These are phyloP conservation scores for Trichoderma polysporum DNA, from an alignment of 2,329 filamentous ascomycete species.

Conservation along the genomic window DNA sequence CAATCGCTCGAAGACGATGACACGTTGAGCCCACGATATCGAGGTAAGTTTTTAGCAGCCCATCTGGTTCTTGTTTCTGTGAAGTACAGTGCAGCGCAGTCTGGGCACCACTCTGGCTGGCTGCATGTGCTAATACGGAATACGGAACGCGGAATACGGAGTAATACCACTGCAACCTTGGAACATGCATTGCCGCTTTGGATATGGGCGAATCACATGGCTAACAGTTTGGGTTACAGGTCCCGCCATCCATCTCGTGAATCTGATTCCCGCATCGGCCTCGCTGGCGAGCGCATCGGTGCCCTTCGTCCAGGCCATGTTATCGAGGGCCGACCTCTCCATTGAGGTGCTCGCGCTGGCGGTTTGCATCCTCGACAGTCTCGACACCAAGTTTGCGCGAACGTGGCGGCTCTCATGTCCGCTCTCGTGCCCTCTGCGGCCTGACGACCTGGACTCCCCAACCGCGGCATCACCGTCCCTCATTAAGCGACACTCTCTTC, in stretches of 20 bases:
- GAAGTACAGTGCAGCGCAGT: neutral
- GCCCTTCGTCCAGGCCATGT: conserved; percentile 58
- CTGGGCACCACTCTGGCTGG: neutral
- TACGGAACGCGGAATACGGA: neutral
- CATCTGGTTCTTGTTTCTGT: neutral
- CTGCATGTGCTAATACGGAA: conserved; percentile 1
- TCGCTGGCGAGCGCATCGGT: conserved; percentile 60
- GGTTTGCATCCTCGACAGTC: conserved; percentile 65
- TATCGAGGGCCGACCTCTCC: conserved; percentile 57
- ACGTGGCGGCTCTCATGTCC: conserved; percentile 60
- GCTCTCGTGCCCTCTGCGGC: conserved; percentile 46
- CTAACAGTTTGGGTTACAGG: conserved; percentile 41
- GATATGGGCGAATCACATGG: neutral
- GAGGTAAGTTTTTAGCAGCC: conserved; percentile 35
- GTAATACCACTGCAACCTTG: neutral
- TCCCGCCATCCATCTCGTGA: conserved; percentile 64
- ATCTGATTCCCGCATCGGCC: conserved; percentile 63
- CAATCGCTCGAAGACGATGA: conserved; percentile 48
- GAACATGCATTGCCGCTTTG: neutral
- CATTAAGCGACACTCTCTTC: conserved; percentile 51
- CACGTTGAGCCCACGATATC: conserved; percentile 39
- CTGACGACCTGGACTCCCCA: conserved; percentile 26
- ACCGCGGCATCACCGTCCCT: conserved; percentile 21
- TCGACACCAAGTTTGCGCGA: conserved; percentile 61
- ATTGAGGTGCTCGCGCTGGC: conserved; percentile 63